These are phyloP conservation scores for Pichia sp. DNA, from an alignment of 1,139 yeast species.

Conservation along the genomic window DNA sequence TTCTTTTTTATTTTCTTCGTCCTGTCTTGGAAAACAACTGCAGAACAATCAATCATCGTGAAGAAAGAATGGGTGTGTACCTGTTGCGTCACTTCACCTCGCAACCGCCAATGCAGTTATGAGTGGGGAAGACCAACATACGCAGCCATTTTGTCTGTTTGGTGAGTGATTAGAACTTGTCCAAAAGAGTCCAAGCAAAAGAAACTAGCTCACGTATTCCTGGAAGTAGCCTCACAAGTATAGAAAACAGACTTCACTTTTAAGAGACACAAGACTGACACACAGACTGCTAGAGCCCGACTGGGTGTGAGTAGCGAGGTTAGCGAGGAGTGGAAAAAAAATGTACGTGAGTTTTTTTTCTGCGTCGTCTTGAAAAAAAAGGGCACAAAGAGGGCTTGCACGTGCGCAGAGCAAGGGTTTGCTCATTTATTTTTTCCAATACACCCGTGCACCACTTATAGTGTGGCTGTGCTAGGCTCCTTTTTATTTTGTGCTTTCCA, in stretches of 20 bases:
- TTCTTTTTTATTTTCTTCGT: background rate
- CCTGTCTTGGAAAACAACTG: background rate
- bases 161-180: background rate
- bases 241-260: background rate
- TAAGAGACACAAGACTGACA: background rate
- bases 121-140: slow-evolving; percentile 6
- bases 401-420: background rate
- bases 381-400: background rate
- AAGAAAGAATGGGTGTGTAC: slow-evolving; percentile 4
- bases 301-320: background rate
- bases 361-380: background rate
- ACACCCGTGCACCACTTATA: slow-evolving; percentile 1
- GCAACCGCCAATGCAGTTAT: background rate
- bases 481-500: background rate
- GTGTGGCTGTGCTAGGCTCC: too few relatives aligned
- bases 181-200: too few relatives aligned
- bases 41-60: background rate
- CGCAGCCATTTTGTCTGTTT: slow-evolving; percentile 12
- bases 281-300: background rate
- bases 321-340: background rate
- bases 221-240: too few relatives aligned
- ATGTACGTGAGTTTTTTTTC: too few relatives aligned
- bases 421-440: background rate
- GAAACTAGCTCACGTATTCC: too few relatives aligned
- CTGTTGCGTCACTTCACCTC: background rate